A percentile compares a stretch with the other conserved stretches of the same genome.
phyloP scores from a whole-genome alignment of 306 rosid species.

The Rubus parviflorus region DNA sequence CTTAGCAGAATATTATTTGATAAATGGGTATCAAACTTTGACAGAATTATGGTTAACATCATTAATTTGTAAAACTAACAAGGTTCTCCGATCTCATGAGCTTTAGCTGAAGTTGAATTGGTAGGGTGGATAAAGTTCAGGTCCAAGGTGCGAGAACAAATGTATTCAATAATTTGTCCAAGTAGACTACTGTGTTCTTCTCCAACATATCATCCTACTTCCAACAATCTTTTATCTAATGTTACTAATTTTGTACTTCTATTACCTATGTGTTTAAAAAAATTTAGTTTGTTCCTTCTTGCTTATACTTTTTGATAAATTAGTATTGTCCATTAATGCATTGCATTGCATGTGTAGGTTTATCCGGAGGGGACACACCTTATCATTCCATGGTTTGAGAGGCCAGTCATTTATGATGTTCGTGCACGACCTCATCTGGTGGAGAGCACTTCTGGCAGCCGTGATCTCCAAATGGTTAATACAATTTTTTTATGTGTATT shows the following conservation, averaged over 20 bases:
- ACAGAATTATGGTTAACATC: too few species aligned
- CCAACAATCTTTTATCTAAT: neutral
- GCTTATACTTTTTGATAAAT: neutral
- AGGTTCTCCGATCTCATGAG: too few species aligned
- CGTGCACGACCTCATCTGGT: constrained; percentile 91
- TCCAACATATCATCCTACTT: neutral
- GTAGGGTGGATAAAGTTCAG: too few species aligned
- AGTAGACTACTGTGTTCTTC: neutral
- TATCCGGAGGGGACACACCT: constrained; percentile 94
- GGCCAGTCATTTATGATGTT: constrained; percentile 91
- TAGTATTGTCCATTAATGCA: neutral
- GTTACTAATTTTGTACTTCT: neutral
- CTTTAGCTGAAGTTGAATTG: too few species aligned
- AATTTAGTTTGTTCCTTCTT: neutral
- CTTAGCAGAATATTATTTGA: neutral
- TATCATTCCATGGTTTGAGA: constrained; percentile 89
- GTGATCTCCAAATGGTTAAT: constrained; percentile 88
- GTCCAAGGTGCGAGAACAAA: too few species aligned
- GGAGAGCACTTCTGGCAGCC: constrained; percentile 95
- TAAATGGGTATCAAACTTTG: too few species aligned
- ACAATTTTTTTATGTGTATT: neutral
- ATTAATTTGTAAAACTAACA: too few species aligned
- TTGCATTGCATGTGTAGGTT: constrained; percentile 53
- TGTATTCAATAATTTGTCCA: neutral
- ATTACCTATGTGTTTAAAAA: neutral